phyloP scores from a whole-genome alignment of 257 asterid species.

The Mitragyna speciosa region DNA sequence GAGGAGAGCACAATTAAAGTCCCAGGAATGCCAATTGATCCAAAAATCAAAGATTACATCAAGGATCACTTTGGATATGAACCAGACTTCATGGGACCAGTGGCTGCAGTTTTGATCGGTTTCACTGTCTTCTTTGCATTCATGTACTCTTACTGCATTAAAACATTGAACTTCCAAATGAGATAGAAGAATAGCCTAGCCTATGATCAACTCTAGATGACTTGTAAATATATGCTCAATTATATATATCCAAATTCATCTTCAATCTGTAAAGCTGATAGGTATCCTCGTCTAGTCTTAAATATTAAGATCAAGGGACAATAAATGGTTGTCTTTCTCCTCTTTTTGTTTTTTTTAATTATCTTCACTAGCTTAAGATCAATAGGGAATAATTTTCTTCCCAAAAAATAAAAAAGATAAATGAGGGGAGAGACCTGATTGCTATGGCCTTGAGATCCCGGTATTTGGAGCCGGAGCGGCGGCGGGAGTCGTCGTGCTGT shows the following conservation, averaged over 20 bases:
- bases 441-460: no score
- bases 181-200: conserved; percentile 24
- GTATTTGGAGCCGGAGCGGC: no score
- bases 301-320: not conserved
- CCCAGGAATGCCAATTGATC: conserved; percentile 39
- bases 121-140: conserved; percentile 56
- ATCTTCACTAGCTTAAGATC: not conserved
- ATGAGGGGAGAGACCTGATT: no score
- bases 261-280: not conserved
- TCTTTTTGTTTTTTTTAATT: no score
- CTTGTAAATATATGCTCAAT: conserved; percentile 7
- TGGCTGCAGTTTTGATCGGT: conserved; percentile 46
- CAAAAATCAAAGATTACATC: conserved; percentile 53
- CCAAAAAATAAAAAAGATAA: no score
- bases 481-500: no score
- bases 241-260: not conserved
- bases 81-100: conserved; percentile 50
- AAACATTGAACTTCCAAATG: conserved; percentile 54
- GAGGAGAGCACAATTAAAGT: conserved; percentile 40
- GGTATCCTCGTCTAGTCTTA: not conserved
- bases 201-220: not conserved
- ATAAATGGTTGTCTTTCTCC: not conserved
- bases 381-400: no score
- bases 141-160: conserved; percentile 55
- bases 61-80: conserved; percentile 60